Evolutionary conservation across 1,139 yeast genomes (phyloP).

Genomic region (Saccharomyces hybrid): DNA sequence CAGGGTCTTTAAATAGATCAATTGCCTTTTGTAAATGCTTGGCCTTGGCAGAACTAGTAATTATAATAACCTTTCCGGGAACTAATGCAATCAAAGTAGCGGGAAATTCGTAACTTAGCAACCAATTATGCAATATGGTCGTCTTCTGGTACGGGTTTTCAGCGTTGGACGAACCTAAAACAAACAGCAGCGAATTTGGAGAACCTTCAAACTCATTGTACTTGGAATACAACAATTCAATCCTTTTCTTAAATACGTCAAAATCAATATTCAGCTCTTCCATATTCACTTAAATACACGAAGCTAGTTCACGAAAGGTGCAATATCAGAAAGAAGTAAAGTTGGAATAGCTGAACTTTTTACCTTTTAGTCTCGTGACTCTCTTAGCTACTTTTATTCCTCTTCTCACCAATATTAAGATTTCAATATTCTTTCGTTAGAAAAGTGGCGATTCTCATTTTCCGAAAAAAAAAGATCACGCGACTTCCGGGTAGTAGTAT

Average conservation of each 20-base stretch:
- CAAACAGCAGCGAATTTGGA: conserved; percentile 50
- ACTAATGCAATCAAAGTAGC: conserved; percentile 72
- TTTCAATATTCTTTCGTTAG: not conserved
- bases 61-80: conserved; percentile 52
- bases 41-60: conserved; percentile 85
- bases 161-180: conserved; percentile 78
- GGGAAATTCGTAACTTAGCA: conserved; percentile 90
- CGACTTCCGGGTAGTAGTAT: not conserved
- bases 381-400: not conserved
- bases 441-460: not conserved
- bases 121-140: conserved; percentile 83
- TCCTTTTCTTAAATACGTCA: conserved; percentile 33
- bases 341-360: not conserved
- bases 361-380: not conserved
- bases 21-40: conserved; percentile 48
- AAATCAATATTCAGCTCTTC: conserved; percentile 36
- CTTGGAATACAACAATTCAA: conserved; percentile 27
- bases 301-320: not conserved
- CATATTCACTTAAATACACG: conserved; percentile 11
- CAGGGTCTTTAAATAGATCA: conserved; percentile 25
- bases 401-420: not conserved
- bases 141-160: conserved; percentile 89
- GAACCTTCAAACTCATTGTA: conserved; percentile 37
- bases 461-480: not conserved
- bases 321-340: too few species aligned